Conservation (phyloP, 495 filamentous ascomycete genomes). For the Ramalina peruviana region DNA sequence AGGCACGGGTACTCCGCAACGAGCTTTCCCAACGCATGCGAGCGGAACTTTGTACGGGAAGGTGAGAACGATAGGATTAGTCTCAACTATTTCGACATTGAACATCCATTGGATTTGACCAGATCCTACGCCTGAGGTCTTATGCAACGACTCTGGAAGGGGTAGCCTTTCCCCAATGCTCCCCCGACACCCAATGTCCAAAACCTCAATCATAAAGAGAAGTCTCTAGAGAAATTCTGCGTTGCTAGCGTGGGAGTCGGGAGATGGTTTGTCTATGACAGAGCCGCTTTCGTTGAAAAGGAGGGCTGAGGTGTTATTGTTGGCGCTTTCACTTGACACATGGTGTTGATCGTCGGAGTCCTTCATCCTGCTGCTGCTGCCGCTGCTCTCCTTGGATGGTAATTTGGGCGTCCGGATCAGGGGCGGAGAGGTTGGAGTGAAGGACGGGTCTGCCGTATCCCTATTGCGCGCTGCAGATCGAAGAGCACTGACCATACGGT, state of each 20-base stretch:
- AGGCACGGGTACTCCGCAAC: no score
- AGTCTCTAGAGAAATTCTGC: conserved; percentile 12
- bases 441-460: conserved; percentile 59
- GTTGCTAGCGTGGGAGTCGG: conserved; percentile 13
- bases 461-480: conserved; percentile 77
- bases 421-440: conserved; percentile 23
- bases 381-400: conserved; percentile 9
- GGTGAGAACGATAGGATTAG: no score
- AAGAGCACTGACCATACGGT: conserved; percentile 79
- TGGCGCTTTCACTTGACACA: conserved; percentile 19
- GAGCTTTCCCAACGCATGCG: no score
- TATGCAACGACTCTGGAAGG: no score
- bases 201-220: conserved; percentile 12
- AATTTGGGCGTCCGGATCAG: background rate
- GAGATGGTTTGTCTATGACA: conserved; percentile 5
- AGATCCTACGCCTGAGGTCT: no score
- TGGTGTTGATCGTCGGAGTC: conserved; percentile 21
- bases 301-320: conserved; percentile 9
- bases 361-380: conserved; percentile 14
- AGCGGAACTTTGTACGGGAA: no score
- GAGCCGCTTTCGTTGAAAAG: conserved; percentile 5
- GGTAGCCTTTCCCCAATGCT: conserved; percentile 16
- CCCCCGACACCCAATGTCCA: conserved; percentile 13
- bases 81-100: no score
- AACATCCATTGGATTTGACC: no score